Evolutionary conservation across 1,284 basidiomycete genomes (phyloP).

Genomic region (Ganoderma boninense): DNA sequence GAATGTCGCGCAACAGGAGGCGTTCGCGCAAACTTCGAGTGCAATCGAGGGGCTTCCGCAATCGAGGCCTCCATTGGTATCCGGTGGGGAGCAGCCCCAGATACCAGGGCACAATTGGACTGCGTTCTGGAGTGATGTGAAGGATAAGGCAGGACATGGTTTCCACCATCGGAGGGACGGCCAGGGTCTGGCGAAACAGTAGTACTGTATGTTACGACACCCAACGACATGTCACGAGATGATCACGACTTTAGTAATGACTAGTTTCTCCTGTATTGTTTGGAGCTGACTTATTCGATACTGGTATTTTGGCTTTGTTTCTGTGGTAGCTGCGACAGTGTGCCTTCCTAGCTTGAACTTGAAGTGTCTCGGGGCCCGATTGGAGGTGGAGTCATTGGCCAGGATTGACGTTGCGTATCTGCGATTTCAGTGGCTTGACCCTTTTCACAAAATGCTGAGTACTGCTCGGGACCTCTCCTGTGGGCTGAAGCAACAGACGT

Average conservation of each 20-base stretch:
- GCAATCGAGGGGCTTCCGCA: conserved; percentile 25
- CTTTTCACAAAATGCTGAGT: no score
- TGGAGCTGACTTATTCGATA: conserved; percentile 21
- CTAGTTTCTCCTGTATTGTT: conserved; percentile 2
- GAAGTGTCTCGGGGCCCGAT: no score
- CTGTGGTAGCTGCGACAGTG: no score
- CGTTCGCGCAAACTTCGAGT: conserved; percentile 41
- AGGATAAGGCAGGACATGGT: conserved; percentile 38
- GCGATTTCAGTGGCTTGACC: no score
- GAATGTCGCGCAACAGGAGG: conserved; percentile 59
- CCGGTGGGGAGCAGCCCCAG: conserved; percentile 20
- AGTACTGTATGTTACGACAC: conserved; percentile 20
- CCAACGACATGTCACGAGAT: conserved; percentile 34
- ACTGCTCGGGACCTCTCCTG: no score
- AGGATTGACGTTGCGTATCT: no score
- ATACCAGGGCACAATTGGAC: conserved; percentile 48
- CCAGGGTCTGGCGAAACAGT: conserved; percentile 16
- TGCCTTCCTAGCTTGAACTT: no score
- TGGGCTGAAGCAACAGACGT: no score
- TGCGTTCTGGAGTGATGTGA: conserved; percentile 50
- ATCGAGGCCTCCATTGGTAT: conserved; percentile 21
- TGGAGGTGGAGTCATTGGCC: no score
- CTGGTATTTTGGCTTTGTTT: conserved; percentile 9
- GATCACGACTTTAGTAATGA: conserved; percentile 12
- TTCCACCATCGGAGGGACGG: conserved; percentile 24